Conservation (phyloP, 1,139 yeast species). For the Arxiozyma bovina region DNA sequence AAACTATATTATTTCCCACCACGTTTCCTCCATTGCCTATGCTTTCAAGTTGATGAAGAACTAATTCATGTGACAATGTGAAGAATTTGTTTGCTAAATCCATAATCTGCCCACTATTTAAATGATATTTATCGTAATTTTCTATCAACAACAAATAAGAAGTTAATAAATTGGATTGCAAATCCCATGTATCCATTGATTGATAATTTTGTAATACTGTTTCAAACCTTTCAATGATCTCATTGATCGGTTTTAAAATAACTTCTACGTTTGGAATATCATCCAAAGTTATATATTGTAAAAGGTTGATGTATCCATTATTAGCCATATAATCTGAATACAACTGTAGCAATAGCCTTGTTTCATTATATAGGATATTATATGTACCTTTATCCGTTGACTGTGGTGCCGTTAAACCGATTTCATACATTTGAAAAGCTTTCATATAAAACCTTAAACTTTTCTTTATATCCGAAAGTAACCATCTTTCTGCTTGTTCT, state of each 20-base stretch:
- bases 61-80: conserved; percentile 9
- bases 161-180: conserved; percentile 25
- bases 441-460: conserved; percentile 23
- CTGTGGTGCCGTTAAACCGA: conserved; percentile 17
- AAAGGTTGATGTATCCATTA: conserved; percentile 26
- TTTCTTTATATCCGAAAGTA: conserved; percentile 28
- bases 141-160: conserved; percentile 24
- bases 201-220: conserved; percentile 12
- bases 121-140: conserved; percentile 10
- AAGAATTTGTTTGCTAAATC: conserved; percentile 13
- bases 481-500: conserved; percentile 32
- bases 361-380: conserved; percentile 26
- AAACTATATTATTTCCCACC: not conserved
- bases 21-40: conserved; percentile 1
- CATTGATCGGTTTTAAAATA: conserved; percentile 15
- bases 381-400: conserved; percentile 16
- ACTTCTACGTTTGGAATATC: conserved; percentile 15
- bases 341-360: conserved; percentile 24
- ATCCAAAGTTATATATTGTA: conserved; percentile 23
- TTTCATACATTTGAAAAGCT: conserved; percentile 24
- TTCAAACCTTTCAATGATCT: conserved; percentile 21
- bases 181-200: conserved; percentile 25
- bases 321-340: conserved; percentile 26
- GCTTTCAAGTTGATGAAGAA: conserved; percentile 17
- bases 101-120: conserved; percentile 13